Percentiles rank a stretch among this genome's conserved stretches.
These are phyloP conservation scores for Skeletonema grethae DNA, from an alignment of 108 stramenopile genomes.

Conservation along the genomic window DNA sequence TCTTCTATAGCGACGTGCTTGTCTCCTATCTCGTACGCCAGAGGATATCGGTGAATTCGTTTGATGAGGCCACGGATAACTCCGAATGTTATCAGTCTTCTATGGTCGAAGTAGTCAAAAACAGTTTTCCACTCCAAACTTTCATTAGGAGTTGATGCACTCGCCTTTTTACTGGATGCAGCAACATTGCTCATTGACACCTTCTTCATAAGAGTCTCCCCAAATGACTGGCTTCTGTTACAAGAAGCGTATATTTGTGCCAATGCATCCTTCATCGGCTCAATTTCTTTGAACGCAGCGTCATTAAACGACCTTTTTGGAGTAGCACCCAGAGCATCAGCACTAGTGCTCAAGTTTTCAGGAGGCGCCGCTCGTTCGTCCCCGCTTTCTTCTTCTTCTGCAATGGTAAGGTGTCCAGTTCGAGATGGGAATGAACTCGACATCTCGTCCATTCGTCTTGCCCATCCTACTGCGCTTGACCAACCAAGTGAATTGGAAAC, in stretches of 20 bases:
- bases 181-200: slow-evolving; percentile 2
- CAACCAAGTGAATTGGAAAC: neutral
- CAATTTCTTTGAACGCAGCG: slow-evolving; percentile 24
- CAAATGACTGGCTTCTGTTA: slow-evolving; percentile 60
- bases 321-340: neutral
- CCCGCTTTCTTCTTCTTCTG: slow-evolving; percentile 19
- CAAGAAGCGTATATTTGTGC: slow-evolving; percentile 72
- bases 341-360: neutral
- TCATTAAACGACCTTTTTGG: neutral
- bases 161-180: neutral
- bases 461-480: neutral
- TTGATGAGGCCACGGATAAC: slow-evolving; percentile 76
- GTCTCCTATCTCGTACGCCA: slow-evolving; percentile 43
- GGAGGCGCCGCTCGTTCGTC: slow-evolving; percentile 6
- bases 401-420: slow-evolving; percentile 8
- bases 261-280: slow-evolving; percentile 58
- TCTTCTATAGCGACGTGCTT: slow-evolving; percentile 1
- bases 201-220: slow-evolving; percentile 62
- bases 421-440: slow-evolving; percentile 32
- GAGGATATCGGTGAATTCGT: slow-evolving; percentile 82
- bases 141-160: neutral
- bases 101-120: slow-evolving; percentile 80
- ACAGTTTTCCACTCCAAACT: slow-evolving; percentile 64
- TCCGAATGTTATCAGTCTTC: slow-evolving; percentile 87
- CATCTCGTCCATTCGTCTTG: neutral